These are phyloP conservation scores for Paraleonurus japonicus DNA, from an alignment of 257 asterid species.

Conservation along the genomic window DNA sequence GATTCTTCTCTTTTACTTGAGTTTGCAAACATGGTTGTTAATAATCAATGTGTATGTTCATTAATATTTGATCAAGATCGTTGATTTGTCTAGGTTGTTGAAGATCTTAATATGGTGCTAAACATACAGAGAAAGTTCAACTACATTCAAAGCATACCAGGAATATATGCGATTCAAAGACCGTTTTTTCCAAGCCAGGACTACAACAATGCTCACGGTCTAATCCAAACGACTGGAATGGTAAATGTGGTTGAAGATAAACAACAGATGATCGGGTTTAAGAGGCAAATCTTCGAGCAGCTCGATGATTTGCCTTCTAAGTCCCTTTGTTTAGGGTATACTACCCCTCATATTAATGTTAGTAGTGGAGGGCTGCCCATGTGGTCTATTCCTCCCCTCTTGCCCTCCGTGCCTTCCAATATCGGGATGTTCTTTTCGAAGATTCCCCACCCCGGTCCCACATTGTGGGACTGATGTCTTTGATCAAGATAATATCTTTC, in stretches of 20 bases:
- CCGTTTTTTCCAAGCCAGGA: constrained; percentile 44
- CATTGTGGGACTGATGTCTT: constrained; percentile 28
- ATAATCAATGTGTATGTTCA: too few species aligned
- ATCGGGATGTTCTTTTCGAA: constrained; percentile 33
- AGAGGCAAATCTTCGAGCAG: constrained; percentile 43
- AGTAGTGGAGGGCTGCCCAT: constrained; percentile 36
- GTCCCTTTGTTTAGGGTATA: constrained; percentile 50
- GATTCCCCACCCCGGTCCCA: constrained; percentile 26
- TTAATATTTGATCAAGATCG: too few species aligned
- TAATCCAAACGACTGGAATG: constrained; percentile 26
- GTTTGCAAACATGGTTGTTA: too few species aligned
- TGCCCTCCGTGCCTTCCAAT: constrained; percentile 40
- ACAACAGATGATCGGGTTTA: constrained; percentile 36
- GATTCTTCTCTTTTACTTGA: too few species aligned
- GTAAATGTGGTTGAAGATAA: constrained; percentile 29
- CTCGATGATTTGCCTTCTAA: constrained; percentile 35
- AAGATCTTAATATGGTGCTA: constrained; percentile 59
- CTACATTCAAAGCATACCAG: constrained; percentile 71
- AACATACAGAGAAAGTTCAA: constrained; percentile 71
- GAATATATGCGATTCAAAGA: constrained; percentile 55
- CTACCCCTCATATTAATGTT: constrained; percentile 46
- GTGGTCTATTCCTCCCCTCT: constrained; percentile 64
- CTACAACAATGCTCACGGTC: constrained; percentile 24
- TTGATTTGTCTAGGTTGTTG: constrained; percentile 43
- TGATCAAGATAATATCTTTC: constrained; percentile 21